These are phyloP conservation scores for Albophoma yamanashiensis DNA, from an alignment of 2,329 filamentous ascomycete species.

Conservation along the genomic window DNA sequence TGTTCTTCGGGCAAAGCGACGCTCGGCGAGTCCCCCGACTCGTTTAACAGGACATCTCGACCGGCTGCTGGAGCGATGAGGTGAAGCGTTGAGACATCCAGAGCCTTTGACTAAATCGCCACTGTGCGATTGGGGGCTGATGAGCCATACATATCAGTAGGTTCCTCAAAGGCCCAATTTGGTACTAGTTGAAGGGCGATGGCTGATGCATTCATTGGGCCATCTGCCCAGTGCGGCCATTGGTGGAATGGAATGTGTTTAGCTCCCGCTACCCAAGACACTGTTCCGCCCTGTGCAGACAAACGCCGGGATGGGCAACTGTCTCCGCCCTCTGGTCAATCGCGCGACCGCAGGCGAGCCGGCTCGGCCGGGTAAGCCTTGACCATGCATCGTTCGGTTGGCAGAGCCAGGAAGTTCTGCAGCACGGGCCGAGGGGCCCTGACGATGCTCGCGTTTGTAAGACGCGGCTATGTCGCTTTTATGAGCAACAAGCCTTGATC, in stretches of 20 bases:
- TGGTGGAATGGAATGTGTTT: neutral
- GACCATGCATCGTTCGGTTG: too few relatives aligned
- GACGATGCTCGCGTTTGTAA: too few relatives aligned
- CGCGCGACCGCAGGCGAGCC: too few relatives aligned
- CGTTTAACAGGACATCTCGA: neutral
- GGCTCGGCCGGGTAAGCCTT: too few relatives aligned
- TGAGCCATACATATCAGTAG: too few relatives aligned
- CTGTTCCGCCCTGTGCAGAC: too few relatives aligned
- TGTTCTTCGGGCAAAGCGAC: neutral
- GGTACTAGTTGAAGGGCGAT: neutral
- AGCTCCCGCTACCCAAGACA: neutral
- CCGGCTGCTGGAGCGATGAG: neutral
- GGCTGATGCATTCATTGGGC: neutral
- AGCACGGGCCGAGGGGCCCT: too few relatives aligned
- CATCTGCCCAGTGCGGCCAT: neutral
- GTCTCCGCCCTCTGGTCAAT: too few relatives aligned
- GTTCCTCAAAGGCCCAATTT: neutral
- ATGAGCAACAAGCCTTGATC: too few relatives aligned
- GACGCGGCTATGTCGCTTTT: too few relatives aligned
- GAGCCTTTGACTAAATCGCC: neutral
- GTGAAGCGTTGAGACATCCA: neutral
- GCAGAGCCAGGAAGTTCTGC: too few relatives aligned
- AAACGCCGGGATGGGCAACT: too few relatives aligned
- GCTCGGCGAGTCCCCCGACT: neutral
- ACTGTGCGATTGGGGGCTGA: neutral